A percentile compares a stretch with the other conserved stretches of the same genome.
These are phyloP conservation scores for Ganoderma resinaceum DNA, from an alignment of 1,284 basidiomycete species.

Conservation along the genomic window DNA sequence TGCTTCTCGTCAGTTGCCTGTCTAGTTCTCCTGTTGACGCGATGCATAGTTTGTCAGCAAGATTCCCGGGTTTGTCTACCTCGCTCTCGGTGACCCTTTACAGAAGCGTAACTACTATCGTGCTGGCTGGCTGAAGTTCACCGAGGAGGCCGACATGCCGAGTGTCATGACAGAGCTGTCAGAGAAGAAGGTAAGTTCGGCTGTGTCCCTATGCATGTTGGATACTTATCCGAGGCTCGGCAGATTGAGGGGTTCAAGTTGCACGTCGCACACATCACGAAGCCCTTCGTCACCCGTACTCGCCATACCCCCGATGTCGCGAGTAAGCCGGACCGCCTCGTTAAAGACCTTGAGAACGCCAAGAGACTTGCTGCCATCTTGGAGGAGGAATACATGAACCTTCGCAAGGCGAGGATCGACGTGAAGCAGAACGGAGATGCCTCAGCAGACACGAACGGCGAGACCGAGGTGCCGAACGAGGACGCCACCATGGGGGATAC, in stretches of 20 bases:
- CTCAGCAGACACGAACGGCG: constrained; percentile 27
- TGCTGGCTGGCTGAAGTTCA: constrained; percentile 90
- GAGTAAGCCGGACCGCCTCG: constrained; percentile 78
- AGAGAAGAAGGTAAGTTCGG: constrained; percentile 77
- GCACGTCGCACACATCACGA: constrained; percentile 84
- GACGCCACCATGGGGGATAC: constrained; percentile 54
- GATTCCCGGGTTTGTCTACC: constrained; percentile 76
- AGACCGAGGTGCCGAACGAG: constrained; percentile 36
- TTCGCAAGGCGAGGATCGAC: constrained; percentile 55
- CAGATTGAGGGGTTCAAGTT: constrained; percentile 94
- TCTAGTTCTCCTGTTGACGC: constrained; percentile 18
- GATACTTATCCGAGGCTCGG: constrained; percentile 18
- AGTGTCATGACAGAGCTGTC: constrained; percentile 74
- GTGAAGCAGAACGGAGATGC: constrained; percentile 32
- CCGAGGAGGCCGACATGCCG: constrained; percentile 83
- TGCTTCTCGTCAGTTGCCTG: constrained; percentile 18
- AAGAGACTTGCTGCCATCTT: constrained; percentile 74
- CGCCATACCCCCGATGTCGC: constrained; percentile 84
- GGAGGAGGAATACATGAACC: constrained; percentile 68
- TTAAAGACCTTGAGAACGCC: constrained; percentile 79
- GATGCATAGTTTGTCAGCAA: constrained; percentile 63
- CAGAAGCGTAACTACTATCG: constrained; percentile 92
- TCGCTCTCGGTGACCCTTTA: constrained; percentile 89
- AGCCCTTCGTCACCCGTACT: constrained; percentile 79
- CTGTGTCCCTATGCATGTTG: background rate